Conservation (phyloP, 78 protist genomes). For the Creolimax fragrantissima region DNA sequence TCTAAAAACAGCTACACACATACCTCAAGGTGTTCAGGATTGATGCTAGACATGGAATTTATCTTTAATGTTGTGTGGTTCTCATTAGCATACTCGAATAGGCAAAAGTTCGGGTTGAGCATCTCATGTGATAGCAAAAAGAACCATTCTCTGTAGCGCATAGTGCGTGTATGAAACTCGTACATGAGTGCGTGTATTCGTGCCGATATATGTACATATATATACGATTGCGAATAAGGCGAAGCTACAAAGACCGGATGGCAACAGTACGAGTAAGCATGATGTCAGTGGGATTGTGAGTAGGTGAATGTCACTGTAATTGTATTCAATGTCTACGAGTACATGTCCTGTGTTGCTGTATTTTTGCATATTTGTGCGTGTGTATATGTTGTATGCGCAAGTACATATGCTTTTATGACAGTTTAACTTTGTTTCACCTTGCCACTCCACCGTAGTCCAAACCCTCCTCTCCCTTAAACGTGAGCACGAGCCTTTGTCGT, state of each 20-base stretch:
- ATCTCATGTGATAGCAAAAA: conserved; percentile 37
- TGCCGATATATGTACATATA: neutral
- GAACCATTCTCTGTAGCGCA: conserved; percentile 56
- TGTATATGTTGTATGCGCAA: too few relatives aligned
- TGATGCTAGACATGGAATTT: conserved; percentile 49
- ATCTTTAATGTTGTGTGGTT: conserved; percentile 11
- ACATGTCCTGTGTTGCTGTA: too few relatives aligned
- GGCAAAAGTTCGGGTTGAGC: conserved; percentile 57
- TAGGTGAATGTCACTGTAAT: neutral
- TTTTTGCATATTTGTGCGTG: neutral
- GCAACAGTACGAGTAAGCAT: too few relatives aligned
- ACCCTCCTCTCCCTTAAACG: conserved; percentile 29
- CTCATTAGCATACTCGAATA: conserved; percentile 37
- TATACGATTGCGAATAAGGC: neutral
- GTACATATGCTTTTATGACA: too few relatives aligned
- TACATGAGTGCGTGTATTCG: neutral
- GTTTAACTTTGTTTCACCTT: too few relatives aligned
- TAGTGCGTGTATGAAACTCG: neutral
- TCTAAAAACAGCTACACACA: too few relatives aligned
- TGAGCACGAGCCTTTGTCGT: neutral
- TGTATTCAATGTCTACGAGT: too few relatives aligned
- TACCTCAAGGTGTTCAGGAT: conserved; percentile 68
- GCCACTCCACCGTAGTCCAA: conserved; percentile 39
- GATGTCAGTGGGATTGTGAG: neutral
- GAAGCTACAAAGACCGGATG: too few relatives aligned